Percentiles rank a stretch among this genome's conserved stretches.
Conservation (phyloP, 257 asterid genomes). For the Capsicum chinense region DNA sequence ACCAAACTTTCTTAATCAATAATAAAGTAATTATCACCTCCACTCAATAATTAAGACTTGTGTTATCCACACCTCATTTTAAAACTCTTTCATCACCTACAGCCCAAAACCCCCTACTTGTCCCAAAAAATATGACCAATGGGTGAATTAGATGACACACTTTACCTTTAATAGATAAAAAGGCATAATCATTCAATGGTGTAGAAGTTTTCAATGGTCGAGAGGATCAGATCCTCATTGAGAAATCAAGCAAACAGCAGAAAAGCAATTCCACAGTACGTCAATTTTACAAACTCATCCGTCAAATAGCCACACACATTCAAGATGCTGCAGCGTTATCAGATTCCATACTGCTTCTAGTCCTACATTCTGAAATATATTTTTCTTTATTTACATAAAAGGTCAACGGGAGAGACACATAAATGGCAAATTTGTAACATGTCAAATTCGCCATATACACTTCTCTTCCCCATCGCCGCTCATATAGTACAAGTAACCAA, state of each 20-base stretch:
- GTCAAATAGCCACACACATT: constrained; percentile 13
- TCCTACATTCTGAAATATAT: constrained; percentile 17
- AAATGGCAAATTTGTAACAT: constrained; percentile 37
- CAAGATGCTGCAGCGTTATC: constrained; percentile 20
- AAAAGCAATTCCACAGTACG: background rate
- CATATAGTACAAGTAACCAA: constrained; percentile 56
- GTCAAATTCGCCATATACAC: constrained; percentile 29
- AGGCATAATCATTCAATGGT: background rate
- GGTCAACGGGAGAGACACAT: constrained; percentile 23
- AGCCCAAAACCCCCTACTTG: no score
- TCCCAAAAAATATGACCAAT: no score
- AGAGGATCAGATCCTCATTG: background rate
- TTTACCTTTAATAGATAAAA: background rate
- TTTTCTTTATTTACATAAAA: constrained; percentile 34
- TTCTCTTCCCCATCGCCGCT: constrained; percentile 35
- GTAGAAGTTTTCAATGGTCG: background rate
- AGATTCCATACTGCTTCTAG: constrained; percentile 27
- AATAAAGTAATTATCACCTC: no score
- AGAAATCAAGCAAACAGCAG: constrained; percentile 13
- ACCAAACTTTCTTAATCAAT: no score
- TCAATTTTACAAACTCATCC: constrained; percentile 4
- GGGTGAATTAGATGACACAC: no score
- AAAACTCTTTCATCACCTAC: no score
- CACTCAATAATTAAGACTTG: no score
- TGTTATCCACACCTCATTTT: no score